Percentiles rank a stretch among this genome's conserved stretches.
Evolutionary conservation across 2,329 filamentous ascomycete genomes (phyloP).

Genomic region (Tolypocladium paradoxum): DNA sequence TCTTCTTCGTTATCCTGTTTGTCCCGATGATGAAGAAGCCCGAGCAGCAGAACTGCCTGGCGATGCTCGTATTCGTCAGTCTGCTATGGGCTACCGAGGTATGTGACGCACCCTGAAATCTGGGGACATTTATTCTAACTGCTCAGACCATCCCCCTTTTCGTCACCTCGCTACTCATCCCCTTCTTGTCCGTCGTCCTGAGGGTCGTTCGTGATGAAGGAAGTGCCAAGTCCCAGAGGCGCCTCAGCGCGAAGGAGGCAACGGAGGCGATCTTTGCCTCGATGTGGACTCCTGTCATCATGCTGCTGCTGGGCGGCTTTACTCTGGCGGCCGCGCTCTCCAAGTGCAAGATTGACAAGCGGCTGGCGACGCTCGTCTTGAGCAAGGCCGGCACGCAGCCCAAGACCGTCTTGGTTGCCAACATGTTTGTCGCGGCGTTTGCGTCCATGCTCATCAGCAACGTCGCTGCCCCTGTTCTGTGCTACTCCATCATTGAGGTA

Average conservation of each 20-base stretch:
- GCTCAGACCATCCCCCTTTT: constrained; percentile 83
- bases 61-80: constrained; percentile 87
- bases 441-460: constrained; percentile 99
- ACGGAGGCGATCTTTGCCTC: constrained; percentile 79
- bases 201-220: constrained; percentile 72
- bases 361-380: constrained; percentile 89
- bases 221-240: constrained; percentile 40
- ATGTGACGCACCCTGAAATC: constrained; percentile 14
- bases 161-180: constrained; percentile 87
- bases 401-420: constrained; percentile 81
- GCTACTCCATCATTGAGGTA: constrained; percentile 94
- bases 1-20: constrained; percentile 66
- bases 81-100: constrained; percentile 94
- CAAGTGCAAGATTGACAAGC: constrained; percentile 96
- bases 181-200: constrained; percentile 82
- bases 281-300: constrained; percentile 99
- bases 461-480: constrained; percentile 90
- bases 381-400: constrained; percentile 93
- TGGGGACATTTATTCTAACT: constrained; percentile 4
- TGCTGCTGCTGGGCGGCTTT: constrained; percentile 92
- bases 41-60: constrained; percentile 93
- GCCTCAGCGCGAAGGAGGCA: constrained; percentile 70
- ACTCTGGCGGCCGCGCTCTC: constrained; percentile 90
- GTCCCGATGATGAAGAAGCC: constrained; percentile 74
- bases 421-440: constrained; percentile 97